Percentiles rank a stretch among this genome's conserved stretches.
These are phyloP conservation scores for Apiotrichum gamsii DNA, from an alignment of 1,284 basidiomycete species.

Conservation along the genomic window DNA sequence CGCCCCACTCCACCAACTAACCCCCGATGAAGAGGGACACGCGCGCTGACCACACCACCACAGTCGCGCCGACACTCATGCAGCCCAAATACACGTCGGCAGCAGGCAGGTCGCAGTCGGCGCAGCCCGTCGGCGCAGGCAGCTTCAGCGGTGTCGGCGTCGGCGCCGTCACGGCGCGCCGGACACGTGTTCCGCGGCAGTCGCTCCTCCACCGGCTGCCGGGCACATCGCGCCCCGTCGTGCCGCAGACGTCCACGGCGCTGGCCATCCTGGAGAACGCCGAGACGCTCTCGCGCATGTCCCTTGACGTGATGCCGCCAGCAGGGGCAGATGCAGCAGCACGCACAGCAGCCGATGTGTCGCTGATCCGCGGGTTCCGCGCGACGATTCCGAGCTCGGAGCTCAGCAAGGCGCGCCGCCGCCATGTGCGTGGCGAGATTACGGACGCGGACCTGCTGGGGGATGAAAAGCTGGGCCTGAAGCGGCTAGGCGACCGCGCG, in stretches of 20 bases:
- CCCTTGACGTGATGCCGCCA: slow-evolving; percentile 66
- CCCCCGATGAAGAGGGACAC: not conserved
- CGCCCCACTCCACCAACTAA: not conserved
- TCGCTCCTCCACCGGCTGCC: slow-evolving; percentile 56
- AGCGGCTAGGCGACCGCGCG: slow-evolving; percentile 67
- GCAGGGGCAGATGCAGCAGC: no score
- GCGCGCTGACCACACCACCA: not conserved
- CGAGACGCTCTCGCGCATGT: slow-evolving; percentile 63
- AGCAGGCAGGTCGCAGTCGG: not conserved
- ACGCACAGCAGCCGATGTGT: no score
- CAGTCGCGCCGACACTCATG: slow-evolving; percentile 86
- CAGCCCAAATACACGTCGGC: slow-evolving; percentile 52
- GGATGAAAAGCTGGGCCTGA: slow-evolving; percentile 63
- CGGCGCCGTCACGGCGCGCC: slow-evolving; percentile 1
- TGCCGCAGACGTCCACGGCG: slow-evolving; percentile 67
- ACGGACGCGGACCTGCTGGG: slow-evolving; percentile 61
- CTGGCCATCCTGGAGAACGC: slow-evolving; percentile 76
- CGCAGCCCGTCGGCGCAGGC: no score
- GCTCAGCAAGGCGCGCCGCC: slow-evolving; percentile 62
- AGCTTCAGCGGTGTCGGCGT: no score
- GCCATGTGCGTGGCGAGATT: slow-evolving; percentile 59
- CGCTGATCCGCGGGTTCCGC: slow-evolving; percentile 73
- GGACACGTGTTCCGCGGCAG: slow-evolving; percentile 9
- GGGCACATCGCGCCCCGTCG: slow-evolving; percentile 27
- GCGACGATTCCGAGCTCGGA: slow-evolving; percentile 85